Evolutionary conservation across 164 flowering plant species (phyloP), one percentile per base, ranked within the genome.

Genomic region (Chloranthus sessilifolius): DNA sequence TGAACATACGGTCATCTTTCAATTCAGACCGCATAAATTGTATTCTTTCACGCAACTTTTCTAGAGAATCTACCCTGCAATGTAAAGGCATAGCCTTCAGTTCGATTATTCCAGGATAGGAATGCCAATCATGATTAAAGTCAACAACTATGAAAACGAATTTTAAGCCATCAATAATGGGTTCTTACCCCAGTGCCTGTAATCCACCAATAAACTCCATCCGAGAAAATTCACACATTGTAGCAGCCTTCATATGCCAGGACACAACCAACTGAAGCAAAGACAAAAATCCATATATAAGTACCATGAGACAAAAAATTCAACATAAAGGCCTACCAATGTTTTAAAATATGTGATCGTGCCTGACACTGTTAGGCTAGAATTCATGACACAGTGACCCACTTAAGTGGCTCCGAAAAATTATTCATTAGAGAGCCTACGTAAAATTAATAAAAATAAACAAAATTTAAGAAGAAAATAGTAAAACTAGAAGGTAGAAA

Each of bases 181-280:
- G 40, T 30, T 66, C 70, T 47, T 61, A 84, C 99, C 97, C 99
- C 36, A 86, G 73, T 47, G 92, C 64, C 62, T 89, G 96, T 17
- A 89, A 67, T 53, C 99, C 99, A 53, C 81, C 76, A 24, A 94
- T 45, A 37, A 94, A 94, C 70, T 94, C 99, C 70, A 84, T 83
- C 72, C 84, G 85, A 28, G 97, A 82, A 68, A 79, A 94, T 71
- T 94, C 99, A 74, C 99, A 94, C 97, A 89, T 86, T 24, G 99
- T 94, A 36, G 94, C 88, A 61, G 99, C 99, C 61, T 89, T 88
- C 99, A 94, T 89, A 61, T 94, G 97, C 99, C 99, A 94, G 52
- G 97, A 88, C 39, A 94, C 55, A 58, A 94, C 99, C 67, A 94
- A 71, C 99, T 89, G 76, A 38, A 56, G 43, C 21, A 21, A 48